phyloP scores from a whole-genome alignment of 2,329 filamentous ascomycete species.

The Scolecobasidium constrictum region DNA sequence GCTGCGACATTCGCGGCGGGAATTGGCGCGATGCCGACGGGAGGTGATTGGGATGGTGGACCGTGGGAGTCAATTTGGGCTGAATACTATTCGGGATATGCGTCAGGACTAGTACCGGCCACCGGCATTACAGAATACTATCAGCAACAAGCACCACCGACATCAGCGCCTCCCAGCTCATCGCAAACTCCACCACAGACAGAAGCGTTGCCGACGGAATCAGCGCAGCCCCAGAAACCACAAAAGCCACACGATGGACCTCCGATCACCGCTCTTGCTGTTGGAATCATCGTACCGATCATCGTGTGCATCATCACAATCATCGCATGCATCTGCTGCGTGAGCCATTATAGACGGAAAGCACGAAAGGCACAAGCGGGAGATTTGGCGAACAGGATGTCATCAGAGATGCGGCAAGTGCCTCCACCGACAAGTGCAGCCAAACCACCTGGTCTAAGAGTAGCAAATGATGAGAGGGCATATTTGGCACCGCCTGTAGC shows the following conservation, averaged over 20 bases:
- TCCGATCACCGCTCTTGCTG: neutral
- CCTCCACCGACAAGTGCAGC: neutral
- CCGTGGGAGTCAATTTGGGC: neutral
- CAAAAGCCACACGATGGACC: neutral
- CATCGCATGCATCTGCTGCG: neutral
- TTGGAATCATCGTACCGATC: constrained; percentile 5
- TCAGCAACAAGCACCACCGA: neutral
- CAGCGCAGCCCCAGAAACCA: neutral
- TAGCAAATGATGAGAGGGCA: neutral
- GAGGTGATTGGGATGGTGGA: too few species aligned
- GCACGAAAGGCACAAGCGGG: neutral
- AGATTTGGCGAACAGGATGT: neutral
- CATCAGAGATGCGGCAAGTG: constrained; percentile 5
- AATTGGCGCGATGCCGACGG: too few species aligned
- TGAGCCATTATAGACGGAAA: neutral
- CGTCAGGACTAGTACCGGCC: neutral
- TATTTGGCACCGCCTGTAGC: neutral
- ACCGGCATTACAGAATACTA: neutral
- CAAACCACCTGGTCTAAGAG: too few species aligned
- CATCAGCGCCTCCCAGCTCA: neutral
- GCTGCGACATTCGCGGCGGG: neutral
- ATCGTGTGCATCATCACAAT: neutral
- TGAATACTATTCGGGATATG: neutral
- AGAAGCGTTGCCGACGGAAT: neutral
- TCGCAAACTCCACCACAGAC: neutral